Base-by-base conservation (phyloP, 805 yeast species). In the Barnettozyma pratensis region DNA sequence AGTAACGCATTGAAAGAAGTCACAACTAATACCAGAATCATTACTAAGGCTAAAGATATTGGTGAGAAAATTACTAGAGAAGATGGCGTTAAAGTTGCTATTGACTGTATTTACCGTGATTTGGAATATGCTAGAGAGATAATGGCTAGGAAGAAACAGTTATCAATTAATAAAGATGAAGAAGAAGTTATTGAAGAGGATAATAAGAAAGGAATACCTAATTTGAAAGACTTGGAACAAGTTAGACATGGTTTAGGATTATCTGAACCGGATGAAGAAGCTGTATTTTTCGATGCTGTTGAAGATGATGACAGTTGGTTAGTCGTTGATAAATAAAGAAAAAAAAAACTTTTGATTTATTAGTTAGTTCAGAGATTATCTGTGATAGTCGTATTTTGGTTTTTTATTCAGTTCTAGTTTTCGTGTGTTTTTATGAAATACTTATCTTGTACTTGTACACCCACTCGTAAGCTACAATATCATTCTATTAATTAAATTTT, bases 1-100 rank as follows among this genome's bases (percentile, higher is more conserved):
- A 68, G 85, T 1, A 77, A 78, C 47, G 96, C 96, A 0, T 66
- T 92, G 45, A 76, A 72, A 58, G 81, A 80, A 45, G 90, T 80
- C 0, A 80, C 90, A 0, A 76, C 81, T 0, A 83, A 87, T 57
- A 70, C 75, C 38, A 74, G 85, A 46, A 81, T 87, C 56, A 79
- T 77, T n/a, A 76, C 78, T 30, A 85, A 77, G 59, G 96, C 97
- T 0, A 68, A 67, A 40, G 66, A 65, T 10, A 68, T 88, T 14
- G 88, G 96, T 14, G 74, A 71, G 39, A 72, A 73, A 40, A 87
- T 92, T 48, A 65, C 77, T 9, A 64, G 69, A n/a, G 98, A 92
- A 61, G 71, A 85, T 58, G 98, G 98, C 2, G 96, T 90, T 6
- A 68, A 68, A 28, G 73, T 72, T 14, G 97, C 97, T 0, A 80